Conservation (phyloP, 441 rosid species). For the Biscutella auriculata region DNA sequence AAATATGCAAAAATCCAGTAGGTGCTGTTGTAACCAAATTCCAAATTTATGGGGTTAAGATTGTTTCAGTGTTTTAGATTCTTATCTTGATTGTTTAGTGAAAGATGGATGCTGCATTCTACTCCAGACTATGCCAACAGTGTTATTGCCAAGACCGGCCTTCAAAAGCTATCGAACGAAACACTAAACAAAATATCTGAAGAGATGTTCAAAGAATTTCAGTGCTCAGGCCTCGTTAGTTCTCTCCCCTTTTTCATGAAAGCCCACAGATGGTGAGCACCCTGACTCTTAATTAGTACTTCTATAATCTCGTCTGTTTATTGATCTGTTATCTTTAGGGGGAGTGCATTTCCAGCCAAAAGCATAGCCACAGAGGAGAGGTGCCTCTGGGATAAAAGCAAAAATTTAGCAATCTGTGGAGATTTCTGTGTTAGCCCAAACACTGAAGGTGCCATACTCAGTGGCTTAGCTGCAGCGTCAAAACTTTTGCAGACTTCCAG, state of each 20-base stretch:
- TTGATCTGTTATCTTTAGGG: constrained; percentile 34
- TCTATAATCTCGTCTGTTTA: not conserved
- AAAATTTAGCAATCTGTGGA: constrained; percentile 55
- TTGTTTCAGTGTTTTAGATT: not conserved
- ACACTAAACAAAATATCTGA: constrained; percentile 41
- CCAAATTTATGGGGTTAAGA: not conserved
- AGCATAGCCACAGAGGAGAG: constrained; percentile 58
- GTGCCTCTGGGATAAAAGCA: constrained; percentile 50
- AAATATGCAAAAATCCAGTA: not conserved
- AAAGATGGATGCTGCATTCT: constrained; percentile 77
- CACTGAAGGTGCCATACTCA: constrained; percentile 66
- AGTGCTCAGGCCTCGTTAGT: constrained; percentile 35
- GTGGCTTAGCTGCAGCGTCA: constrained; percentile 62
- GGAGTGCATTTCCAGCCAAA: constrained; percentile 66
- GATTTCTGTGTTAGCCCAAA: constrained; percentile 72
- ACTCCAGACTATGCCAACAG: constrained; percentile 46
- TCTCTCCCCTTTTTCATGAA: constrained; percentile 60
- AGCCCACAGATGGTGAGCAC: constrained; percentile 73
- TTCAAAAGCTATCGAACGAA: constrained; percentile 49
- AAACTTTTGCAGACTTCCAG: constrained; percentile 36
- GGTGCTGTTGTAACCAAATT: not conserved
- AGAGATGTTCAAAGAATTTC: constrained; percentile 55
- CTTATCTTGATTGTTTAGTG: constrained; percentile 25
- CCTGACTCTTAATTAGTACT: not conserved
- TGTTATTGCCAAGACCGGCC: constrained; percentile 49